A percentile compares a stretch with the other conserved stretches of the same genome.
These are phyloP conservation scores for Saprolegnia parasitica DNA, from an alignment of 352 stramenopile genomes.

Conservation along the genomic window DNA sequence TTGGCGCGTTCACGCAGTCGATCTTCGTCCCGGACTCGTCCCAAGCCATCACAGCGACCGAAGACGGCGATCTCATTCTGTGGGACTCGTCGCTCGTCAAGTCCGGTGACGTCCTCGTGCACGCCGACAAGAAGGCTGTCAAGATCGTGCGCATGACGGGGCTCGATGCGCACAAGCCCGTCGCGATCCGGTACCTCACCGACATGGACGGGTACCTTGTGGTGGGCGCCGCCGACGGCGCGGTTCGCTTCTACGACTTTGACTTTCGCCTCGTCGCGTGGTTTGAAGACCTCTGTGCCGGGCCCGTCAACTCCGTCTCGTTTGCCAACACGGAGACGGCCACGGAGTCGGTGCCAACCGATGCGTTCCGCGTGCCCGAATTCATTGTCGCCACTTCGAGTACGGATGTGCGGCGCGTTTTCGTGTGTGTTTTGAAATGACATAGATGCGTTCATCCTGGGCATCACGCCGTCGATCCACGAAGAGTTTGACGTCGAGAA, in stretches of 20 bases:
- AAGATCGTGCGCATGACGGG: constrained; percentile 77
- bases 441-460: constrained; percentile 75
- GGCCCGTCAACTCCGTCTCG: constrained; percentile 82
- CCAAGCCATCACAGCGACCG: constrained; percentile 79
- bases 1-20: constrained; percentile 81
- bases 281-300: constrained; percentile 92
- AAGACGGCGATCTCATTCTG: constrained; percentile 82
- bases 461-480: constrained; percentile 72
- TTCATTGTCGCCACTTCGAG: constrained; percentile 87
- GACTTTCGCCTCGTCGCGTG: constrained; percentile 89
- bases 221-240: constrained; percentile 83
- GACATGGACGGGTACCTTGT: constrained; percentile 89
- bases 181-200: constrained; percentile 48
- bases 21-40: constrained; percentile 84
- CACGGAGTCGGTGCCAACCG: constrained; percentile 17
- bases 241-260: constrained; percentile 92
- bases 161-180: constrained; percentile 29
- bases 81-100: constrained; percentile 63
- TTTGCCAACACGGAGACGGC: constrained; percentile 49
- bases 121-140: constrained; percentile 63
- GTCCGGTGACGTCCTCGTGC: constrained; percentile 32
- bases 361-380: constrained; percentile 72
- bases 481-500: constrained; percentile 81
- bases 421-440: not conserved
- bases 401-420: not conserved